A percentile compares a stretch with the other conserved stretches of the same genome.
Conservation (phyloP, 2,329 filamentous ascomycete species). For the Penicillium sp. region DNA sequence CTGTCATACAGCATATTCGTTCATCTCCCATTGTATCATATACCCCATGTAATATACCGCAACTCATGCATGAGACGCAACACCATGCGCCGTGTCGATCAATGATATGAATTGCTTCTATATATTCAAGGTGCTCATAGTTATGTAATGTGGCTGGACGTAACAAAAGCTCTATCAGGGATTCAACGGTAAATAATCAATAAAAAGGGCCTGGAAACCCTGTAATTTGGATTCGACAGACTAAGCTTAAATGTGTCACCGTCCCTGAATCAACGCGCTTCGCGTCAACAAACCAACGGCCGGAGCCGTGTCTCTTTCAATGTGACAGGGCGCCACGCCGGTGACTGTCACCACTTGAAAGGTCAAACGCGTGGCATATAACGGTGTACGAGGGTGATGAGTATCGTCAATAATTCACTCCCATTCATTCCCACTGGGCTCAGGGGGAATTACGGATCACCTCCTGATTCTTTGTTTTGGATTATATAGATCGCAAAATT, state of each 20-base stretch:
- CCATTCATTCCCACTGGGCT: neutral
- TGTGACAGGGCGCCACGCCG: conserved; percentile 1
- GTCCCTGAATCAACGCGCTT: neutral
- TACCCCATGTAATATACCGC: neutral
- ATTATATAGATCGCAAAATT: conserved; percentile 5
- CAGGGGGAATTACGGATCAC: neutral
- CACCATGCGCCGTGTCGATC: neutral
- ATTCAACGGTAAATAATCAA: neutral
- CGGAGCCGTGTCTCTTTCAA: neutral
- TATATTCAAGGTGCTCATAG: neutral
- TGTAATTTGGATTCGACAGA: neutral
- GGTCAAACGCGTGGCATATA: neutral
- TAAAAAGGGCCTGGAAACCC: neutral
- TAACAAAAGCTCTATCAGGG: neutral
- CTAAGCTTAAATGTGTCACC: conserved; percentile 1
- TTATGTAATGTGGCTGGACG: neutral
- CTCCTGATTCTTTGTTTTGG: neutral
- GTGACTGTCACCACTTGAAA: neutral
- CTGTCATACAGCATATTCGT: conserved; percentile 1
- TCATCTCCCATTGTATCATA: neutral
- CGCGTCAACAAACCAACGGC: neutral
- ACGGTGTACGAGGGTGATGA: neutral
- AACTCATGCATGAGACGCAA: neutral
- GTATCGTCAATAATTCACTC: neutral
- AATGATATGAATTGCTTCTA: neutral